phyloP scores from a whole-genome alignment of 768 basidiomycete species.

The Boletus fagicola region DNA sequence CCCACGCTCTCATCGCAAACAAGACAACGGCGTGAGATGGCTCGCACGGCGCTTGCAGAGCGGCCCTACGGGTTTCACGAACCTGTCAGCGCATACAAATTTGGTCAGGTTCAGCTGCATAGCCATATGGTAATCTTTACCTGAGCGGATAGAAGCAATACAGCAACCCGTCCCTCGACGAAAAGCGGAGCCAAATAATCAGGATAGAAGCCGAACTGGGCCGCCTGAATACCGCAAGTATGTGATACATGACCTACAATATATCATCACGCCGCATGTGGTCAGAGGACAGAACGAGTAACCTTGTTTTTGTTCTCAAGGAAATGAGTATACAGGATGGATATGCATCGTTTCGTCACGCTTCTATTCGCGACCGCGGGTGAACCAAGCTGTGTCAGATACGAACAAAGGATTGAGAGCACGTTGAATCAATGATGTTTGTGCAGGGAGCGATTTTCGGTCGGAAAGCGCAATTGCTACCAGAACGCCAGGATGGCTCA shows the following conservation, averaged over 20 bases:
- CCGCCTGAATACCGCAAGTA: constrained; percentile 8
- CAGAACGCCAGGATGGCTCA: not conserved
- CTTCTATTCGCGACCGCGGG: constrained; percentile 6
- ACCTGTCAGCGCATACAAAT: not conserved
- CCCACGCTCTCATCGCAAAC: constrained; percentile 5
- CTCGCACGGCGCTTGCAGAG: not conserved
- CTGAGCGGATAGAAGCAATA: not conserved
- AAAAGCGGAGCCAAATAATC: constrained; percentile 6
- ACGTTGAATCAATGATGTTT: not conserved
- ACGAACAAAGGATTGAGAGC: not conserved
- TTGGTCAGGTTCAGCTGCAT: not conserved
- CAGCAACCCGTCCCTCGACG: constrained; percentile 10
- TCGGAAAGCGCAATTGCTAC: not conserved
- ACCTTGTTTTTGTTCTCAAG: not conserved
- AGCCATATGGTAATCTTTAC: not conserved
- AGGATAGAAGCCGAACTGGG: constrained; percentile 3
- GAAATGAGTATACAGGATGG: not conserved
- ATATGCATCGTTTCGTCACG: not conserved
- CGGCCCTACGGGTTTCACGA: not conserved
- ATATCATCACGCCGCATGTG: not conserved
- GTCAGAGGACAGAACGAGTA: not conserved
- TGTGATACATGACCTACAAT: not conserved
- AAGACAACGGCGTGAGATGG: not conserved
- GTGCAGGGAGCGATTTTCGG: not conserved
- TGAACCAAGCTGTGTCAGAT: not conserved